These are phyloP conservation scores for Cystobasidium slooffiae DNA, from an alignment of 1,284 basidiomycete genomes.

Conservation along the genomic window DNA sequence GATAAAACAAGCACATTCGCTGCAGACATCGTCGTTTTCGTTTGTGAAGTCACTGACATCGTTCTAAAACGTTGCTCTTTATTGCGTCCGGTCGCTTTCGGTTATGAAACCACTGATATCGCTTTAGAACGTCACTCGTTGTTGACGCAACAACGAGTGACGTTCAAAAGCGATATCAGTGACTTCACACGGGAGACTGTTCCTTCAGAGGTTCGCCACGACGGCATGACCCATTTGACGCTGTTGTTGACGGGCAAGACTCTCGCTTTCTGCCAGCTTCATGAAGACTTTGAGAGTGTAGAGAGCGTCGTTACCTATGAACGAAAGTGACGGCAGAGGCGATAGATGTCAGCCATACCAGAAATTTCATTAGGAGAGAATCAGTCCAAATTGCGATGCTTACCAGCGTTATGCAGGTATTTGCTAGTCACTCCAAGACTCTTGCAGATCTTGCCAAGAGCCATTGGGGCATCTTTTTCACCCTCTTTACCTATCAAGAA, in stretches of 20 bases:
- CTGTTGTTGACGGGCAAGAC: background rate
- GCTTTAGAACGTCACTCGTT: too few relatives aligned
- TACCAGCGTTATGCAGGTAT: slow-evolving; percentile 39
- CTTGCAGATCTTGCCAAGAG: slow-evolving; percentile 30
- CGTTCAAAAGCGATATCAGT: background rate
- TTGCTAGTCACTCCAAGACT: background rate
- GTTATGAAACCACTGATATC: too few relatives aligned
- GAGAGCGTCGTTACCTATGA: slow-evolving; percentile 35
- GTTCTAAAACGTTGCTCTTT: too few relatives aligned
- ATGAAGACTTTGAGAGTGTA: slow-evolving; percentile 41
- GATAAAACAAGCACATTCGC: too few relatives aligned
- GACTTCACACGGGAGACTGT: background rate
- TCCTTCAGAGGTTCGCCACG: background rate
- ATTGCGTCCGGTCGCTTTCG: too few relatives aligned
- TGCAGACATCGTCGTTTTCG: too few relatives aligned
- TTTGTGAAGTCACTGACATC: too few relatives aligned
- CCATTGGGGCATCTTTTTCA: slow-evolving; percentile 11
- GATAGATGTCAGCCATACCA: too few relatives aligned
- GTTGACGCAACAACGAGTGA: too few relatives aligned
- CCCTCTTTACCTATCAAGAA: slow-evolving; percentile 7
- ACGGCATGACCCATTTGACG: background rate
- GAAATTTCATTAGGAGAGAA: background rate
- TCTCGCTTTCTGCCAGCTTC: slow-evolving; percentile 28
- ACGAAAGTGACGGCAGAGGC: too few relatives aligned
- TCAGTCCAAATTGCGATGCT: background rate